Evolutionary conservation across 768 basidiomycete species (phyloP), one percentile per base, ranked within the genome.

Genomic region (Kwoniella sp.): DNA sequence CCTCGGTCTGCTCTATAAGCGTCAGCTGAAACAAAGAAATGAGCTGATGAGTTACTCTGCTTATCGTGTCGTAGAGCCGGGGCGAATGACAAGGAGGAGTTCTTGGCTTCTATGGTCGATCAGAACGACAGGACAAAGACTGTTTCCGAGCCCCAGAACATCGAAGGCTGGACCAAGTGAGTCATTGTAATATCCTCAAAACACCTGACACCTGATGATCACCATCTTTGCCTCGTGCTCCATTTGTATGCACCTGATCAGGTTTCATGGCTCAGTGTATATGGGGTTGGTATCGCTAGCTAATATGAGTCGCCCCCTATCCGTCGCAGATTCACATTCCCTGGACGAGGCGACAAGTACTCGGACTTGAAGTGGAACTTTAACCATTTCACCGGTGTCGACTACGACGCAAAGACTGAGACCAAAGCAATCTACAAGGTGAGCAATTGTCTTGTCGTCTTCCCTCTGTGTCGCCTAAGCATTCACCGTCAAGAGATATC

Each of bases 401-500:
- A 95, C 72, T 94, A 87, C 85, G 92, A 96, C 74, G 83, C 89
- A 3, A 83, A 83, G 51, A 85, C 88, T 19, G 83, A 81, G 61
- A 85, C 84, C 12, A 85, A 84, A 46, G 74, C 72, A 12, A 76
- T 96, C 29, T 95, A 85, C 80, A 86, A 66, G 61, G 67, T 73
- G 29, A 44, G 70, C 15, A 10, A 21, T 5, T 29, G 19, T n/a
- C n/a, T n/a, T n/a, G n/a, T n/a, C n/a, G n/a, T n/a, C 49, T 57
- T 48, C 37, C 29, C 22, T 51, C 24, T 9, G 26, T 52, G 12
- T 33, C 33, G 13, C 13, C 30, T n/a, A 22, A 21, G 27, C 2
- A 22, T n/a, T 27, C 27, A 26, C 25, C 8, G 2, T 19, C 17
- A 19, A 48, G 17, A 19, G 6, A 19, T 6, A 48, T 19, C 6